Evolutionary conservation across 2,329 filamentous ascomycete species (phyloP), one percentile per base, ranked within the genome.

Genomic region (Aspergillus jensenii): DNA sequence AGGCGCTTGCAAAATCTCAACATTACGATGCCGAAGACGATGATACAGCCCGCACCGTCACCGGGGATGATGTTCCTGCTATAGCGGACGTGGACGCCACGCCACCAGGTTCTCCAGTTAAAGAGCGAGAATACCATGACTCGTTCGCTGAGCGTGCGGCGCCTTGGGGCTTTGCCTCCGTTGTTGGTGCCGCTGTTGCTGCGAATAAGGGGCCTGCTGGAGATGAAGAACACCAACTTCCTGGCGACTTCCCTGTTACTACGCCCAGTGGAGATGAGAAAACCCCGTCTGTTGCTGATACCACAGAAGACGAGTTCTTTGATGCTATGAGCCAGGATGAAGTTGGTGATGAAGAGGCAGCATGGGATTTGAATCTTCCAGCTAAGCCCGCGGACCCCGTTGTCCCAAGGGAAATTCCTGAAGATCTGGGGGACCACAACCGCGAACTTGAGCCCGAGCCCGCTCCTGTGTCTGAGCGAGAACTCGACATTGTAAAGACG

Each of bases 121-220:
- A 52, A 15, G 27, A 17, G 12, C 54, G 59, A 5, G 52, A 56
- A 39, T 31, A 44, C 37, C 45, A 35, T 35, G n/a, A 23, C 1
- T 50, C 35, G 35, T 37, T 37, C 15, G 35, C 15, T n/a, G 35
- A 37, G 14, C 35, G 35, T 14, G 35, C 41, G 12, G 21, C 35
- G 3, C 47, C 55, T 7, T 49, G 35, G 12, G 67, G 37, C 7
- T 60, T 68, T 25, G 53, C 60, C 1, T 52, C 63, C 33, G 35
- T 67, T 21, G 65, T 67, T 17, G 58, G 63, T 37, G 62, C 62
- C 6, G 65, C 62, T 23, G 60, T 68, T 46, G 58, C 58, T 7
- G 59, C 62, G 6, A 55, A 60, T 11, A 35, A 27, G 5, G 6
- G 62, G 48, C n/a, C 37, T 35, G 8, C 9, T 31, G 27, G 3